phyloP scores from a whole-genome alignment of 192 early-diverging fungal genomes.

The Gaertneriomyces semiglobifer region DNA sequence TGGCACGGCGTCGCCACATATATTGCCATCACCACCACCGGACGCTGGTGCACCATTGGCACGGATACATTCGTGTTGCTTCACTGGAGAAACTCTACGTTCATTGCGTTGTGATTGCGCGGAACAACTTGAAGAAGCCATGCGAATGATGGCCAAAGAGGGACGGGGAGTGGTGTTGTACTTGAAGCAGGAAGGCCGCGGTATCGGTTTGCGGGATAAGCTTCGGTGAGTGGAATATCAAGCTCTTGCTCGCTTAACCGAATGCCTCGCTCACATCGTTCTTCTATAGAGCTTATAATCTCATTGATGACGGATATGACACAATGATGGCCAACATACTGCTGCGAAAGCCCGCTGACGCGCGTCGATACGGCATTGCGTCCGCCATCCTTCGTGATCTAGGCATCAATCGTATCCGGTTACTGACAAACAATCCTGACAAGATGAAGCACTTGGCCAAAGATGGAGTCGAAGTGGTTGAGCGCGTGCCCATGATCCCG shows the following conservation, averaged over 20 bases:
- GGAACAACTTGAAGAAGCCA: slow-evolving; percentile 88
- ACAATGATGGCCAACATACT: slow-evolving; percentile 88
- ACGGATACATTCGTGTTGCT: slow-evolving; percentile 95
- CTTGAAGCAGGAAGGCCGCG: slow-evolving; percentile 92
- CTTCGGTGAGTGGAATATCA: slow-evolving; percentile 57
- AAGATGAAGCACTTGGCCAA: slow-evolving; percentile 79
- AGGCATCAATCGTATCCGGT: slow-evolving; percentile 62
- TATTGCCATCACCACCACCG: neutral
- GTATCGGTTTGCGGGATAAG: slow-evolving; percentile 92
- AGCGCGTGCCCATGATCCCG: slow-evolving; percentile 90
- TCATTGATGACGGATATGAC: slow-evolving; percentile 94
- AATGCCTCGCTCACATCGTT: neutral
- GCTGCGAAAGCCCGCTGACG: slow-evolving; percentile 87
- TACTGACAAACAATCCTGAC: slow-evolving; percentile 95
- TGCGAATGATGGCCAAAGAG: slow-evolving; percentile 78
- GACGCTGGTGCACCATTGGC: slow-evolving; percentile 61
- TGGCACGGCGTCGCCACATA: slow-evolving; percentile 4
- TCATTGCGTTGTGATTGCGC: slow-evolving; percentile 91
- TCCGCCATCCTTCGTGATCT: slow-evolving; percentile 84
- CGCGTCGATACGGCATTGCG: slow-evolving; percentile 89
- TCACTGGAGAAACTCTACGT: slow-evolving; percentile 92
- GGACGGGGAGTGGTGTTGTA: slow-evolving; percentile 93
- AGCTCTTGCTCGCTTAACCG: neutral
- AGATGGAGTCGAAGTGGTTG: slow-evolving; percentile 70
- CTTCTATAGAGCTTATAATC: slow-evolving; percentile 80